Base-by-base conservation (phyloP, 768 basidiomycete species). In the Leccinum subtestaceum region DNA sequence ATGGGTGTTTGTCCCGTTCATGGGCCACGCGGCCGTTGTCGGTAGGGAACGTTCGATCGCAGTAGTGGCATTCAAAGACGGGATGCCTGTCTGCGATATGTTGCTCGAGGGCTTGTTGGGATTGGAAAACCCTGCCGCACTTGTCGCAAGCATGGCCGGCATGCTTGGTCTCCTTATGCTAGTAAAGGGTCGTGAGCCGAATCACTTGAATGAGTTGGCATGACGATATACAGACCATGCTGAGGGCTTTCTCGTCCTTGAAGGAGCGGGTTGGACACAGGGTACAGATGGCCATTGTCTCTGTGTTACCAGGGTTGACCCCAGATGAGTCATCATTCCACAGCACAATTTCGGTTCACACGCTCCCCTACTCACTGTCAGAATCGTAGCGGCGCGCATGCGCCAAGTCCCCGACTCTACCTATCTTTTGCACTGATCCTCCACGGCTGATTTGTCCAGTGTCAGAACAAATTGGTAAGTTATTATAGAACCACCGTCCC, bases 211-310 rank as follows among this genome's bases (percentile, higher is more conserved):
- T 21, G 46, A 47, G 23, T 47, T 47, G 36, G 15, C 15, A 53
- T 6, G 13, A 23, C 15, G 27, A 32, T 7, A 8, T 2, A 60
- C 66, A 55, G 17, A 73, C 70, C 63, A 52, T 55, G 11, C 12
- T 31, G 15, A 72, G 0, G 19, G 50, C 67, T 0, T 55, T 4
- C 0, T 29, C 32, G 50, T 70, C 27, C 4, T 17, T 32, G 46
- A 73, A 72, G 13, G 2, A 38, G 27, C 72, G 60, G 25, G 48
- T 43, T 6, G 65, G 57, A 59, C 70, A 73, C 6, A 4, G 17
- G 12, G 45, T 1, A 27, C 70, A 72, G 11, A 3, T 13, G n/a
- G 58, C 34, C 70, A 73, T 72, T 11, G 29, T 55, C n/a, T 21
- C 8, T 4, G 47, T 8, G 15, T 12, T 34, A 34, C 34, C 32